These are phyloP conservation scores for Mycena citricolor DNA, from an alignment of 1,284 basidiomycete species.

Conservation along the genomic window DNA sequence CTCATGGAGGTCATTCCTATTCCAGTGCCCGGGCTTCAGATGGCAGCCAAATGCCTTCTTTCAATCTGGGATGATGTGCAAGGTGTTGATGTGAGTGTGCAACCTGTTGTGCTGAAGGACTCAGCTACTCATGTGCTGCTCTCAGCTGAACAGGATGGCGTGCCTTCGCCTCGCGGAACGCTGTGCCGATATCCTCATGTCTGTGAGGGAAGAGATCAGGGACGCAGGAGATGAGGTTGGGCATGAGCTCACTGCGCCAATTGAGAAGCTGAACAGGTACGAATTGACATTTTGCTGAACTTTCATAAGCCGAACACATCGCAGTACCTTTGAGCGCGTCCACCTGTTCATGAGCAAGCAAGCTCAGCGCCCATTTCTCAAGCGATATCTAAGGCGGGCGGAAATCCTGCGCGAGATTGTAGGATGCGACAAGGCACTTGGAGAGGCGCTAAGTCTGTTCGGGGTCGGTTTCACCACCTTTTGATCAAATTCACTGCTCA, in stretches of 20 bases:
- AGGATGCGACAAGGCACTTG: constrained; percentile 52
- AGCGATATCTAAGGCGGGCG: constrained; percentile 74
- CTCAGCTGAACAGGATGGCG: constrained; percentile 58
- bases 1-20: constrained; percentile 28
- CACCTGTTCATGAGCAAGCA: constrained; percentile 57
- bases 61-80: constrained; percentile 61
- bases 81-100: constrained; percentile 53
- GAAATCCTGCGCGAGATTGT: constrained; percentile 62
- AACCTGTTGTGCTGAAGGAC: no score
- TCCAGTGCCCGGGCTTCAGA: constrained; percentile 52
- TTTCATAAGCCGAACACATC: no score
- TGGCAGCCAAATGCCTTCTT: constrained; percentile 50
- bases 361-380: constrained; percentile 68
- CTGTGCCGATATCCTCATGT: constrained; percentile 46
- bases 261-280: constrained; percentile 24
- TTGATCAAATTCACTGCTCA: neutral
- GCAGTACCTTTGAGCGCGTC: constrained; percentile 37
- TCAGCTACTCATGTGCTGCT: no score
- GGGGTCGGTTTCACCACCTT: constrained; percentile 47
- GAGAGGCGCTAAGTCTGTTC: constrained; percentile 46
- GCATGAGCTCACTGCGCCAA: constrained; percentile 17
- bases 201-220: constrained; percentile 42
- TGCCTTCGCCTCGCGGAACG: constrained; percentile 48
- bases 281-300: neutral
- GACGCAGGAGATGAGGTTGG: constrained; percentile 20